Evolutionary conservation across 306 rosid genomes (phyloP).

Genomic region (Psophocarpus tetragonolobus): DNA sequence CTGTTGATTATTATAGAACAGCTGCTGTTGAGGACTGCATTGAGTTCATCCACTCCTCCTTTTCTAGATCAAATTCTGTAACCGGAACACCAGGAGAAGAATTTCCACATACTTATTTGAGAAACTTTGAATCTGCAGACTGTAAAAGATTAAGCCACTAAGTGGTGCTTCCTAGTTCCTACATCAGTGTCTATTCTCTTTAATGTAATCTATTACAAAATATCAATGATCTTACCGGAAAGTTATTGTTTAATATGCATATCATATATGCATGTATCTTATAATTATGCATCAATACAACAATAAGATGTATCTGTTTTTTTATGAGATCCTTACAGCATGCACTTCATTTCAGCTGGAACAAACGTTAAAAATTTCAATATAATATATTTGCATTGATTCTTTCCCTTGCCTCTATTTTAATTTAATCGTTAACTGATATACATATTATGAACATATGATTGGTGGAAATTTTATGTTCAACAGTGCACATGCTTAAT

Average conservation of each 20-base stretch:
- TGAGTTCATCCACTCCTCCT: slow-evolving; percentile 76
- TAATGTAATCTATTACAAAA: slow-evolving; percentile 6
- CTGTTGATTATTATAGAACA: slow-evolving; percentile 61
- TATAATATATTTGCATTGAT: background rate
- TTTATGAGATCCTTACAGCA: background rate
- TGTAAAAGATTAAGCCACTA: background rate
- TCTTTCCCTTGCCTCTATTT: background rate
- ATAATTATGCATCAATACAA: background rate
- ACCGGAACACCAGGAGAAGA: slow-evolving; percentile 17
- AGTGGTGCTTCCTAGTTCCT: slow-evolving; percentile 19
- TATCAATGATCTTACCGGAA: slow-evolving; percentile 1
- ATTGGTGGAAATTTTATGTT: background rate
- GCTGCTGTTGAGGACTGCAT: slow-evolving; percentile 92
- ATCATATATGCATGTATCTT: background rate
- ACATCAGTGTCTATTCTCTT: background rate
- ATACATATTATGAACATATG: background rate
- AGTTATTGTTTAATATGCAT: background rate
- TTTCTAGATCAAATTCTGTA: slow-evolving; percentile 62
- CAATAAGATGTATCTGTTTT: background rate
- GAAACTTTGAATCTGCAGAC: slow-evolving; percentile 15
- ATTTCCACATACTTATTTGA: background rate
- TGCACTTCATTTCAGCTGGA: background rate
- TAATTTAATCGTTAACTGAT: background rate
- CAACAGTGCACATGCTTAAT: background rate
- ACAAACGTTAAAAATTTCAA: background rate